These are phyloP conservation scores for Flaveria robusta DNA, from an alignment of 129 eudicot species.

Conservation along the genomic window DNA sequence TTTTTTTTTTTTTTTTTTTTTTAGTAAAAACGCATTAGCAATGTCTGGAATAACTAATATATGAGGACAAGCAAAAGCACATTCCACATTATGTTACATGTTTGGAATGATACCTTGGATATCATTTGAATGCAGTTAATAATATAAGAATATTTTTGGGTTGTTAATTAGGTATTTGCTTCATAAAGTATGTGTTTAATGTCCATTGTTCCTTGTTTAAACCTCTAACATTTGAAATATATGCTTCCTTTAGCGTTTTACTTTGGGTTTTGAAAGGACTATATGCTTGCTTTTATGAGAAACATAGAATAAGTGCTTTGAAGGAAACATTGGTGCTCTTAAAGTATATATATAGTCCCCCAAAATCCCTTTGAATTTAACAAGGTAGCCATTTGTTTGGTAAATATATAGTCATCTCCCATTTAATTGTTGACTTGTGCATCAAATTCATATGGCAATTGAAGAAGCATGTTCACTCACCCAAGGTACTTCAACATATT, in stretches of 20 bases:
- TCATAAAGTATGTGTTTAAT: not conserved
- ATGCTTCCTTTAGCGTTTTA: slow-evolving; percentile 18
- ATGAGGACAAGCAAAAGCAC: too few relatives aligned
- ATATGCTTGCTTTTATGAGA: not conserved
- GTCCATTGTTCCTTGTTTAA: slow-evolving; percentile 17
- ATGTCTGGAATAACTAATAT: too few relatives aligned
- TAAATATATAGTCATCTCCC: not conserved
- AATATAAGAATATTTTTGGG: too few relatives aligned
- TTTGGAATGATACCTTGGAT: too few relatives aligned
- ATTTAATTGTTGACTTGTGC: not conserved
- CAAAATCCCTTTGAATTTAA: not conserved
- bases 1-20: too few relatives aligned
- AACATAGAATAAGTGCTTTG: slow-evolving; percentile 14
- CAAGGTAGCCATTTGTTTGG: not conserved
- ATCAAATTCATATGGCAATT: slow-evolving; percentile 27
- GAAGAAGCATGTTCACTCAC: slow-evolving; percentile 8
- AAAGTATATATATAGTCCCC: slow-evolving; percentile 9
- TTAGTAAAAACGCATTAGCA: too few relatives aligned
- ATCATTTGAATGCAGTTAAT: too few relatives aligned
- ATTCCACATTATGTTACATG: too few relatives aligned
- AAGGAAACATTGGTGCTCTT: not conserved
- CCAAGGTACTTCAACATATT: slow-evolving; percentile 22
- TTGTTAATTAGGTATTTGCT: not conserved
- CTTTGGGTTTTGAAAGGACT: not conserved
- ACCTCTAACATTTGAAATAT: not conserved